Base-by-base conservation (phyloP, 345 rosid species). In the Salix brachista region DNA sequence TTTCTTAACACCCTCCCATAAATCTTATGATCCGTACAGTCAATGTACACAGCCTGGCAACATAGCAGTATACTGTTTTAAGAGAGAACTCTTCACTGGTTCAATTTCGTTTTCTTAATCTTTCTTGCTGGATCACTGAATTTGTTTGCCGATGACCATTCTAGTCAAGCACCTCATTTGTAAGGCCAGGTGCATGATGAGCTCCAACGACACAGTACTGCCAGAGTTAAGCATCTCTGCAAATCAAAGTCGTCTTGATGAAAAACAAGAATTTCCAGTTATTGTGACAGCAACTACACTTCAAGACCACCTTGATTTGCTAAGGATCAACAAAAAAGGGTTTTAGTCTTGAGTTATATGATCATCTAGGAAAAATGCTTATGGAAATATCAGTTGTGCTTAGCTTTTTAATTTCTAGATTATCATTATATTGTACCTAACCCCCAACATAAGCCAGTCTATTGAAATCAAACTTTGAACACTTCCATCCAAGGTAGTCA, bases 31-130 rank as follows among this genome's bases (percentile, higher is more conserved):
- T 83, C 77, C 73, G 86, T 85, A 9, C 67, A 74, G 48, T 86
- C 86, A 32, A 84, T 23, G 66, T 83, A 84, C 28, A 84, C 67
- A 11, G 72, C 78, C 82, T 84, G 66, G 39, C 69, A 61, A 79
- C 77, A 19, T 9, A 6, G 65, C 80, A 84, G 0, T 87, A 13
- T 84, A 84, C 10, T n/a, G 62, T 46, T 81, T 72, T 10, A 68
- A 16, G 1, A 85, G 80, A 54, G 86, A 75, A 77, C 89, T 85
- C 67, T 84, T 90, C 60, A 81, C 80, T 14, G 83, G 79, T 70
- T 83, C 77, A 2, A 84, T 83, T 79, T 80, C 84, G 75, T 83
- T 85, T 69, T 83, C 85, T n/a, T 85, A 84, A 89, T 87, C 58
- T 67, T 65, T 7, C 19, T 80, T 9, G 84, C 77, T 0, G 90